Evolutionary conservation across 2,329 filamentous ascomycete genomes (phyloP).

Genomic region (Emydomyces testavorans): DNA sequence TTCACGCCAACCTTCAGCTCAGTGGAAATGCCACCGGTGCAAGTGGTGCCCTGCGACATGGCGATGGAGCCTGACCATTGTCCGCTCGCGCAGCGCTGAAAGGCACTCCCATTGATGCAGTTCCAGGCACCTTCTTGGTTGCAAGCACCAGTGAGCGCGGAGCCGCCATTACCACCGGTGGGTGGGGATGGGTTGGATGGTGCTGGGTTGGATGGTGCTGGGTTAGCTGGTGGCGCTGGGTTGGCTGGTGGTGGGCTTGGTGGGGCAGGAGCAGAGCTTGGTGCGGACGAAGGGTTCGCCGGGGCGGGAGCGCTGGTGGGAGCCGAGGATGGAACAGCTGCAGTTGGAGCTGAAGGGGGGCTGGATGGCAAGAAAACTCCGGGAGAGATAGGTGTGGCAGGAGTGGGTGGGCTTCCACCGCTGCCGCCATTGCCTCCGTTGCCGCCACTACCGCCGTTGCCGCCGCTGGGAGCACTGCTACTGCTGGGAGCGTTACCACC

Average conservation of each 20-base stretch:
- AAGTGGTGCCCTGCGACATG: constrained; percentile 46
- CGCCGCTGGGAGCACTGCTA: too few relatives aligned
- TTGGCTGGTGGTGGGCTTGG: constrained; percentile 5
- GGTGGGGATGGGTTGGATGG: constrained; percentile 7
- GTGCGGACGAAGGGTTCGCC: constrained; percentile 11
- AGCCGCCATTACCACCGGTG: constrained; percentile 10
- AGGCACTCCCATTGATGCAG: constrained; percentile 45
- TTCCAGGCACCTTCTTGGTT: constrained; percentile 47
- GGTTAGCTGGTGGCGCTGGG: not conserved
- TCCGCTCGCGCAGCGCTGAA: constrained; percentile 53
- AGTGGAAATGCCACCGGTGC: constrained; percentile 24
- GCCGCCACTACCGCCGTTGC: constrained; percentile 13
- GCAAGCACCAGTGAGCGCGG: constrained; percentile 29
- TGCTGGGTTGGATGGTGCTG: not conserved
- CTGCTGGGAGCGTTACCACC: constrained; percentile 19
- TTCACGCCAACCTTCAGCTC: constrained; percentile 11
- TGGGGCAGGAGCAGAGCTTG: constrained; percentile 5
- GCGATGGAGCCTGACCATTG: constrained; percentile 41
- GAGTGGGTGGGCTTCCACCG: constrained; percentile 10
- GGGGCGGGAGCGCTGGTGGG: constrained; percentile 15
- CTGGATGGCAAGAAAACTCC: constrained; percentile 4
- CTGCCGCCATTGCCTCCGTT: constrained; percentile 7
- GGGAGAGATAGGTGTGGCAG: constrained; percentile 3
- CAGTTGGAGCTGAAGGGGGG: not conserved
- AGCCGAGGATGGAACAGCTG: constrained; percentile 14